A percentile compares a stretch with the other conserved stretches of the same genome.
Evolutionary conservation across 352 stramenopile species (phyloP).

Genomic region (Pythium folliculosum): DNA sequence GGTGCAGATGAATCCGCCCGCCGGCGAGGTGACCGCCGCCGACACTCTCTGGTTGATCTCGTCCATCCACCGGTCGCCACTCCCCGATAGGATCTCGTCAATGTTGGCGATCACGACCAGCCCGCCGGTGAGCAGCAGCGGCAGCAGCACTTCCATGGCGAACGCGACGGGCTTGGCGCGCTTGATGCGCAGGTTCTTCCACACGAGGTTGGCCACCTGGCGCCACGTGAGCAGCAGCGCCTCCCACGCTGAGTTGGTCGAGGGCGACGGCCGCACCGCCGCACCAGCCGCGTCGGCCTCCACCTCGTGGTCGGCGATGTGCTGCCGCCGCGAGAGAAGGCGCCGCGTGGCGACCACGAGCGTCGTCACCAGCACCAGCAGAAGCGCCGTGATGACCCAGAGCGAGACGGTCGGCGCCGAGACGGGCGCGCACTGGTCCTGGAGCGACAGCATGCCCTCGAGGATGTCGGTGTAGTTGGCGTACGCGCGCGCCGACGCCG

Average conservation of each 20-base stretch:
- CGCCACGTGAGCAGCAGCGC: slow-evolving; percentile 36
- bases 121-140: slow-evolving; percentile 46
- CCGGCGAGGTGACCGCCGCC: background rate
- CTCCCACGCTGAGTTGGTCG: slow-evolving; percentile 30
- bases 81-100: slow-evolving; percentile 37
- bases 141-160: slow-evolving; percentile 62
- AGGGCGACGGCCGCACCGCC: background rate
- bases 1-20: slow-evolving; percentile 38
- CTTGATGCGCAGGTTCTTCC: slow-evolving; percentile 70
- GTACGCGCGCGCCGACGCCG: slow-evolving; percentile 29
- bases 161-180: slow-evolving; percentile 47
- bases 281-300: background rate
- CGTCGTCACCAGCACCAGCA: slow-evolving; percentile 27
- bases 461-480: slow-evolving; percentile 41
- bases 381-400: slow-evolving; percentile 26
- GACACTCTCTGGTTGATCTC: slow-evolving; percentile 12
- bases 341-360: slow-evolving; percentile 31
- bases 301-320: background rate
- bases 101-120: slow-evolving; percentile 69
- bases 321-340: background rate
- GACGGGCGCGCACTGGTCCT: slow-evolving; percentile 41
- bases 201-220: slow-evolving; percentile 66
- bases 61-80: slow-evolving; percentile 23
- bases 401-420: slow-evolving; percentile 37
- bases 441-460: slow-evolving; percentile 37